Percentiles rank a stretch among this genome's conserved stretches.
phyloP scores from a whole-genome alignment of 441 rosid species.

The Pelargonium exstipulatum region DNA sequence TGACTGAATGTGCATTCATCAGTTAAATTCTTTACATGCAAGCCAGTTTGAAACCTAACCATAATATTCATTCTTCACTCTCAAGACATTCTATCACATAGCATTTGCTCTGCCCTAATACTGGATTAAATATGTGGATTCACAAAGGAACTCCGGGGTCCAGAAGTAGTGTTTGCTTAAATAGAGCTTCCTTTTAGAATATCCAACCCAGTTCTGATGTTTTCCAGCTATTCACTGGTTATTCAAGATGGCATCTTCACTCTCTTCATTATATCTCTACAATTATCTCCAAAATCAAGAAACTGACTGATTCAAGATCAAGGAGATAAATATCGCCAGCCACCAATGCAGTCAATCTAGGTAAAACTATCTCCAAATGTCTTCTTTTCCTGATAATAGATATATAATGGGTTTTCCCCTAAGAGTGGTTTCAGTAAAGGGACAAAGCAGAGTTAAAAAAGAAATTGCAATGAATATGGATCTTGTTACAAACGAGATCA shows the following conservation, averaged over 20 bases:
- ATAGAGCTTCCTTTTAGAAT: not conserved
- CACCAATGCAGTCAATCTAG: not conserved
- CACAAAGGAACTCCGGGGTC: not conserved
- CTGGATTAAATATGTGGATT: not conserved
- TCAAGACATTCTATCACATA: not conserved
- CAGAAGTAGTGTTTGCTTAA: not conserved
- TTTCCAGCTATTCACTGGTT: conserved; percentile 3
- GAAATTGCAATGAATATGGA: not conserved
- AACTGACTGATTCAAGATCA: not conserved
- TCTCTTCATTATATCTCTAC: not conserved
- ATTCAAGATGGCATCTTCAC: not conserved
- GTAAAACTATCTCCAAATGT: not conserved
- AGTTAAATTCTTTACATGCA: not conserved
- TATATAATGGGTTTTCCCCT: not conserved
- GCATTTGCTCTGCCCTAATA: not conserved
- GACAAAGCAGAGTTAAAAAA: not conserved
- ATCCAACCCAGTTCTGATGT: not conserved
- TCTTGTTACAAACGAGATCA: not conserved
- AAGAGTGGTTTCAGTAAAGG: not conserved
- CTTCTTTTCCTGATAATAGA: not conserved
- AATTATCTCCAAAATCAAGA: not conserved
- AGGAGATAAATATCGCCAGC: not conserved
- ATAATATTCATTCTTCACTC: not conserved
- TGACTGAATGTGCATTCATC: not conserved
- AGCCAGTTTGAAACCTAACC: not conserved